Evolutionary conservation across 257 asterid species (phyloP).

Genomic region (Linderniella brevidens): DNA sequence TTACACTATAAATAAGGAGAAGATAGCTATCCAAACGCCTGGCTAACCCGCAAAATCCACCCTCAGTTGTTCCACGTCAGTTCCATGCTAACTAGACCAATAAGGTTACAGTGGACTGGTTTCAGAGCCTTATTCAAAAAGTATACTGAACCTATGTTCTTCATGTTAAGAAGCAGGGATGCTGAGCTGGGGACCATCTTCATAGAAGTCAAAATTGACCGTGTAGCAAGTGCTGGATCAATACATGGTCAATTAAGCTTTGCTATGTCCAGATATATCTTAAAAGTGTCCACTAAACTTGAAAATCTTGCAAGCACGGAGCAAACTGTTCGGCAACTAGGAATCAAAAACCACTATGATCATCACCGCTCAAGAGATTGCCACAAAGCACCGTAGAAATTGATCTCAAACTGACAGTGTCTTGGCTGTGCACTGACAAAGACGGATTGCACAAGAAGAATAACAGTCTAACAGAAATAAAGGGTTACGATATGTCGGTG

Average conservation of each 20-base stretch:
- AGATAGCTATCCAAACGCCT: slow-evolving; percentile 23
- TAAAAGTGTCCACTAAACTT: too few species aligned
- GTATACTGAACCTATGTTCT: slow-evolving; percentile 18
- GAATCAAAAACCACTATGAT: too few species aligned
- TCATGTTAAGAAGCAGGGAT: slow-evolving; percentile 13
- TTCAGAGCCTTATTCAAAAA: slow-evolving; percentile 44
- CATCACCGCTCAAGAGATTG: too few species aligned
- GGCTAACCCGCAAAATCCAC: slow-evolving; percentile 45
- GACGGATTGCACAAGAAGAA: slow-evolving; percentile 13
- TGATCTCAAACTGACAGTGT: slow-evolving; percentile 28
- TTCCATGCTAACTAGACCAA: slow-evolving; percentile 17
- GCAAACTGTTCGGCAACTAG: too few species aligned
- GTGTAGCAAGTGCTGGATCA: slow-evolving; percentile 7
- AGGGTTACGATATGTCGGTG: slow-evolving; percentile 7
- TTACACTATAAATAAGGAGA: slow-evolving; percentile 17
- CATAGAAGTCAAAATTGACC: slow-evolving; percentile 13
- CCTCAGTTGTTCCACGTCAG: slow-evolving; percentile 29
- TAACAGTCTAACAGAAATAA: slow-evolving; percentile 9
- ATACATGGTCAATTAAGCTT: slow-evolving; percentile 12
- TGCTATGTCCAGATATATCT: too few species aligned
- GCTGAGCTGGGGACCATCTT: slow-evolving; percentile 32
- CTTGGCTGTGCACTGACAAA: slow-evolving; percentile 27
- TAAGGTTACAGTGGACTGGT: slow-evolving; percentile 20
- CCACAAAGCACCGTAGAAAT: slow-evolving; percentile 26
- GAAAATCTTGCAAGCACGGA: too few species aligned